Conservation (phyloP, 2,329 filamentous ascomycete genomes). For the Penicillium verrucosum region DNA sequence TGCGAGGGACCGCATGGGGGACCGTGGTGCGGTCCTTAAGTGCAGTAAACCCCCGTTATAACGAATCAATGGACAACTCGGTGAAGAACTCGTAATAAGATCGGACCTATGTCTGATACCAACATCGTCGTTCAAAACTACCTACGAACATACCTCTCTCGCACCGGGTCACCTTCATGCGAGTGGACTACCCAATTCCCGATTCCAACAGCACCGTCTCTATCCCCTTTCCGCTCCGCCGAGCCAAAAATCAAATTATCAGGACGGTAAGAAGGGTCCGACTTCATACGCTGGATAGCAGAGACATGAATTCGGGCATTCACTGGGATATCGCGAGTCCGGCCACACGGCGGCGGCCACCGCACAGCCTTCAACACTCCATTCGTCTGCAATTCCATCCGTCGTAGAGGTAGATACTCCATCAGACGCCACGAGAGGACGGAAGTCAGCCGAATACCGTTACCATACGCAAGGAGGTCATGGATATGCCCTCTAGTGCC, state of each 20-base stretch:
- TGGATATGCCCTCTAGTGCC: slow-evolving; percentile 51
- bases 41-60: no score
- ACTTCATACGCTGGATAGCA: slow-evolving; percentile 66
- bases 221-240: background rate
- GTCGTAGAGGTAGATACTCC: slow-evolving; percentile 71
- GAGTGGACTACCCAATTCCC: slow-evolving; percentile 12
- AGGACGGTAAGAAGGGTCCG: slow-evolving; percentile 61
- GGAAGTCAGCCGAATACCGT: slow-evolving; percentile 51
- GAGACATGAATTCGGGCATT: slow-evolving; percentile 65
- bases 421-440: slow-evolving; percentile 67
- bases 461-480: slow-evolving; percentile 62
- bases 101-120: background rate
- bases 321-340: slow-evolving; percentile 67
- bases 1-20: no score
- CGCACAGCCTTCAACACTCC: slow-evolving; percentile 65
- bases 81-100: background rate
- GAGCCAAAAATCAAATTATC: slow-evolving; percentile 67
- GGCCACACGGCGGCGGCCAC: slow-evolving; percentile 70
- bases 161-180: slow-evolving; percentile 15
- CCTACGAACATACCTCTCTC: slow-evolving; percentile 14
- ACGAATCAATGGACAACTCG: no score
- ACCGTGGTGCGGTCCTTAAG: no score
- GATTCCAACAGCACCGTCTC: slow-evolving; percentile 49
- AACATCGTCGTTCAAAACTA: background rate
- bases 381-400: slow-evolving; percentile 64